Conservation (phyloP, 495 filamentous ascomycete genomes). For the Astrothelium macrocarpum region DNA sequence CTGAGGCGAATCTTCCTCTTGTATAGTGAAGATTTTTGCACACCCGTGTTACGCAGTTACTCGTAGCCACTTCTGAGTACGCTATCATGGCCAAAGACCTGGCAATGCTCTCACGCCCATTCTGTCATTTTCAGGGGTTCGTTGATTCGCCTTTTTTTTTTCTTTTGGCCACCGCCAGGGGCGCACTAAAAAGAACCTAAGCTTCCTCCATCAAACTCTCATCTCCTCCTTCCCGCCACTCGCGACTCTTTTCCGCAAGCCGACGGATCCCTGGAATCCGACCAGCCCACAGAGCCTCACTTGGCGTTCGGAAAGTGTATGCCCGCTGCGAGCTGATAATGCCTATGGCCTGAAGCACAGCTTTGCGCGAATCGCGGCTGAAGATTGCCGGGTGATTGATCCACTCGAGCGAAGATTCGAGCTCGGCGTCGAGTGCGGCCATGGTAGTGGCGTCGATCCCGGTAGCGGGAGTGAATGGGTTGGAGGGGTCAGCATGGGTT, state of each 20-base stretch:
- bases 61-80: too few species aligned
- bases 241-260: conserved; percentile 66
- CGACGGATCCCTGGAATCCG: conserved; percentile 67
- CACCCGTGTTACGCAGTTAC: too few species aligned
- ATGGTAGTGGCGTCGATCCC: conserved; percentile 73
- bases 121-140: too few species aligned
- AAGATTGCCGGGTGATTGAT: conserved; percentile 97
- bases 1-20: too few species aligned
- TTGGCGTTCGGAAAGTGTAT: conserved; percentile 82
- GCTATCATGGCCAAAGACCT: too few species aligned
- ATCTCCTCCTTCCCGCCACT: conserved; percentile 79
- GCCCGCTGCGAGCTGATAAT: conserved; percentile 90
- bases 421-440: conserved; percentile 77
- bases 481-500: conserved; percentile 26
- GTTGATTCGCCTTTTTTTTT: not conserved
- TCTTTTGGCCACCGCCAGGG: too few species aligned
- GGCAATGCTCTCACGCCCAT: too few species aligned
- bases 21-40: too few species aligned
- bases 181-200: too few species aligned
- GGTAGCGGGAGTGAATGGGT: conserved; percentile 54
- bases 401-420: conserved; percentile 95
- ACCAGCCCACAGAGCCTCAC: conserved; percentile 77
- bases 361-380: conserved; percentile 86
- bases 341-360: conserved; percentile 90
- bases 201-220: conserved; percentile 73